Conservation (phyloP, 768 basidiomycete genomes). For the Favolaschia claudopus region DNA sequence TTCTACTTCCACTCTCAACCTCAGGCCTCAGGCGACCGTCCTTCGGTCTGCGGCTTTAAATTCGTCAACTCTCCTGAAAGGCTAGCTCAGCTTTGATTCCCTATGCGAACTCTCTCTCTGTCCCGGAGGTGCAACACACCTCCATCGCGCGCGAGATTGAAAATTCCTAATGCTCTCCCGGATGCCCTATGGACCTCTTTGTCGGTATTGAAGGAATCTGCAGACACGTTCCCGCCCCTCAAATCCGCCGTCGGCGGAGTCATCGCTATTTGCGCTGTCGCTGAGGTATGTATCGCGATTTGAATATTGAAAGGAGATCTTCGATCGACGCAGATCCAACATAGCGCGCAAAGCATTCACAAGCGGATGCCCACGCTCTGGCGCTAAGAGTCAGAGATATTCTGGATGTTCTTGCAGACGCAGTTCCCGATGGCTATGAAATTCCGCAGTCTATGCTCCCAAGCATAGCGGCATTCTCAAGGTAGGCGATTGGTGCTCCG, state of each 20-base stretch:
- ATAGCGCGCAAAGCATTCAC: not conserved
- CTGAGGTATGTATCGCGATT: no score
- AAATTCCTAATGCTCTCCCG: no score
- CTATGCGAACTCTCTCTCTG: no score
- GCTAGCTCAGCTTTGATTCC: no score
- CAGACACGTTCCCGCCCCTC: not conserved
- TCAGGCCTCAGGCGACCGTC: no score
- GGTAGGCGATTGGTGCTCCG: not conserved
- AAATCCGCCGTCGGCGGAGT: not conserved
- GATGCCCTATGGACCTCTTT: not conserved
- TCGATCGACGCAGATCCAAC: no score
- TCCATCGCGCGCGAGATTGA: no score
- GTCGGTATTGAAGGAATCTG: not conserved
- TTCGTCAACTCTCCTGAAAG: no score
- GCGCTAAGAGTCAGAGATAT: not conserved
- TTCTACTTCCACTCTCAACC: no score
- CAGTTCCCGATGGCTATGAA: not conserved
- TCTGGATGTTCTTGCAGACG: conserved; percentile 1
- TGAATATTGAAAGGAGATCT: no score
- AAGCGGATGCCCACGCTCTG: not conserved
- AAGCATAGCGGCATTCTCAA: not conserved
- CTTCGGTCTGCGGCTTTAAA: no score
- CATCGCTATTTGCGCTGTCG: not conserved
- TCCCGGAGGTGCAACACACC: no score
- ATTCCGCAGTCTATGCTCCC: not conserved